Conservation (phyloP, 176 grass and related monocot species). For the Carex cristatella region DNA sequence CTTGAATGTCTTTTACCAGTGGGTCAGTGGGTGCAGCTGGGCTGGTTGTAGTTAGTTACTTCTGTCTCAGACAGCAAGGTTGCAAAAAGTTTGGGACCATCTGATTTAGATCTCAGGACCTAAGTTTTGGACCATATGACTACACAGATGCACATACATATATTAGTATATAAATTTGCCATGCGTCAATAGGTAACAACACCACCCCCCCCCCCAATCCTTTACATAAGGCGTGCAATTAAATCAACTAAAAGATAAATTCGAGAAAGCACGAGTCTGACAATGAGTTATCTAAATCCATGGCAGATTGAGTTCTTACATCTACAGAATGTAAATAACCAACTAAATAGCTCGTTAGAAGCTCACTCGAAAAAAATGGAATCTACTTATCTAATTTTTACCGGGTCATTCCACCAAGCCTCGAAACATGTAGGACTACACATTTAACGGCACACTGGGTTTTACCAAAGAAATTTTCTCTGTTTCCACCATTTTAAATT, state of each 20-base stretch:
- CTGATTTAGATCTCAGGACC: background rate
- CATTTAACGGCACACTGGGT: background rate
- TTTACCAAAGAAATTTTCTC: conserved; percentile 1
- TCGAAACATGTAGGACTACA: background rate
- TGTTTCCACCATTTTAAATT: conserved; percentile 31
- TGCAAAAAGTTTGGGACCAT: background rate
- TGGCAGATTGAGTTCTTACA: background rate
- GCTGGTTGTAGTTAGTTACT: background rate
- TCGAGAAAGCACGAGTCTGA: background rate
- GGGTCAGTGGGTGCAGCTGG: background rate
- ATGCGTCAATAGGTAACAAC: background rate
- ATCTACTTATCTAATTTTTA: background rate
- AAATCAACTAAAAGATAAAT: conserved; percentile 6
- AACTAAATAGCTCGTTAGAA: conserved; percentile 6
- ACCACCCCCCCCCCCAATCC: too few relatives aligned
- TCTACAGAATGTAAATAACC: background rate
- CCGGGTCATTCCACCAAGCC: background rate
- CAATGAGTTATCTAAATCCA: background rate
- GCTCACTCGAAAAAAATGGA: background rate
- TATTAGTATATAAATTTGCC: background rate
- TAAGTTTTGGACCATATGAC: too few relatives aligned
- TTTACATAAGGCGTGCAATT: background rate
- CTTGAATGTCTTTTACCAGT: background rate
- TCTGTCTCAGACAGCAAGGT: background rate
- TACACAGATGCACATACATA: background rate